These are phyloP conservation scores for Auxenochlorella pyrenoidosa DNA, from an alignment of 139 green algal genomes.

Conservation along the genomic window DNA sequence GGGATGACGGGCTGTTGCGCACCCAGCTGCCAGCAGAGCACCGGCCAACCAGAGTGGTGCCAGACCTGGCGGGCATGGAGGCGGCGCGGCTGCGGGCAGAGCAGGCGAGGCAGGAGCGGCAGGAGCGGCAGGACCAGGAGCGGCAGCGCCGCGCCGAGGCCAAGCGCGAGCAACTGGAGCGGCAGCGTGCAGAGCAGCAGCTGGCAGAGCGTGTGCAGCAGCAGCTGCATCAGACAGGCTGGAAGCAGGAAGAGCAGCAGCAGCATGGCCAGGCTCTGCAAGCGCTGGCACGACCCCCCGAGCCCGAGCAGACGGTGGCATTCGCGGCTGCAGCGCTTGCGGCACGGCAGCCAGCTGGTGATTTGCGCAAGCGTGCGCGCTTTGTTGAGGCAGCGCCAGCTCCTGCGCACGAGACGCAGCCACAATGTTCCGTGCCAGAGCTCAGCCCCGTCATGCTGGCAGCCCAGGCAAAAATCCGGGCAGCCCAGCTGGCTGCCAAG, in stretches of 20 bases:
- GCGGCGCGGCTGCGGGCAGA: slow-evolving; percentile 14
- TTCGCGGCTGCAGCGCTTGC: not conserved
- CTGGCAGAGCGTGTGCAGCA: not conserved
- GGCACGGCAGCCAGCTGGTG: not conserved
- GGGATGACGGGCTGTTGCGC: not conserved
- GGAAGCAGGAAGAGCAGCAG: not conserved
- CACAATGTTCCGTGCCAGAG: not conserved
- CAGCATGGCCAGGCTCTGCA: not conserved
- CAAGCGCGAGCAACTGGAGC: not conserved
- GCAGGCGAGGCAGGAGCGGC: not conserved
- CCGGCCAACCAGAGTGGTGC: not conserved
- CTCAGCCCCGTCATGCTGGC: slow-evolving; percentile 5
- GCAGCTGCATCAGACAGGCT: too few relatives aligned
- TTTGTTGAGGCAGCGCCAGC: not conserved
- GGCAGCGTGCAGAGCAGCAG: not conserved
- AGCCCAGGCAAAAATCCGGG: slow-evolving; percentile 15
- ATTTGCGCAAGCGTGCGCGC: not conserved
- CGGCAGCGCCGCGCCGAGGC: not conserved
- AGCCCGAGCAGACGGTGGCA: not conserved
- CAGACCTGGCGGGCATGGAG: not conserved
- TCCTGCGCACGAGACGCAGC: not conserved
- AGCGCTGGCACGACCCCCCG: not conserved
- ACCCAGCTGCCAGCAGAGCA: not conserved
- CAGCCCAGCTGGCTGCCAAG: not conserved
- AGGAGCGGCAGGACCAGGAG: slow-evolving; percentile 5